These are phyloP conservation scores for Leishmania braziliensis DNA, from an alignment of 208 protist genomes.

Conservation along the genomic window DNA sequence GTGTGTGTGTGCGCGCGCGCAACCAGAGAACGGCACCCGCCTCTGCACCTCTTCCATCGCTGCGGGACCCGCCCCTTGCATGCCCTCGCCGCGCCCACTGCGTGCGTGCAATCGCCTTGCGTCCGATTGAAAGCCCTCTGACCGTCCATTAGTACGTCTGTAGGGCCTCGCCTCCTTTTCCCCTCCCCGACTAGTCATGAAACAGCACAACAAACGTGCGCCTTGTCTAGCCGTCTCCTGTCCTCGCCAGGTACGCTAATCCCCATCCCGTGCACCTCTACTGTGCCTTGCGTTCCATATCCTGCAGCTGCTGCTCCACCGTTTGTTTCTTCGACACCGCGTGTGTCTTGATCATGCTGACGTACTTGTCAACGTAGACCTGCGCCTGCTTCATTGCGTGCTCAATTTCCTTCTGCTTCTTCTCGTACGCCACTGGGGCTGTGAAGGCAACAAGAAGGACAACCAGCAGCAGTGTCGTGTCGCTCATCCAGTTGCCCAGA, in stretches of 20 bases:
- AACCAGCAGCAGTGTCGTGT: conserved; percentile 54
- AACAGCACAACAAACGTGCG: not conserved
- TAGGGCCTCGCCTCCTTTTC: not conserved
- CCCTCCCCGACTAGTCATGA: not conserved
- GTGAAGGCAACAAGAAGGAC: conserved; percentile 51
- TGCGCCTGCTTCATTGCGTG: conserved; percentile 29
- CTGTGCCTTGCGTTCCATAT: conserved; percentile 42
- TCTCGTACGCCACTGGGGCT: conserved; percentile 64
- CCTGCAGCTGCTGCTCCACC: conserved; percentile 30
- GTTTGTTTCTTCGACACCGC: conserved; percentile 25
- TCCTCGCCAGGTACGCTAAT: not conserved
- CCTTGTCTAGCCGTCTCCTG: not conserved
- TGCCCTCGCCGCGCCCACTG: not conserved
- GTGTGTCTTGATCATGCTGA: conserved; percentile 42
- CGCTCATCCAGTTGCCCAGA: conserved; percentile 77
- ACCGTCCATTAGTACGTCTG: not conserved
- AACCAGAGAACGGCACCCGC: not conserved
- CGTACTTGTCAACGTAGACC: conserved; percentile 47
- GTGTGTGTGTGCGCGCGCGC: not conserved
- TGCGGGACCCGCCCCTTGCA: not conserved
- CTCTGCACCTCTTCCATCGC: not conserved
- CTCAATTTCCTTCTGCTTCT: conserved; percentile 77
- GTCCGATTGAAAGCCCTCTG: too few relatives aligned
- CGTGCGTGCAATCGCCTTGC: not conserved
- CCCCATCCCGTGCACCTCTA: conserved; percentile 8